Evolutionary conservation across 805 yeast species (phyloP).

Genomic region (Cyberlindnera mississippiensis): DNA sequence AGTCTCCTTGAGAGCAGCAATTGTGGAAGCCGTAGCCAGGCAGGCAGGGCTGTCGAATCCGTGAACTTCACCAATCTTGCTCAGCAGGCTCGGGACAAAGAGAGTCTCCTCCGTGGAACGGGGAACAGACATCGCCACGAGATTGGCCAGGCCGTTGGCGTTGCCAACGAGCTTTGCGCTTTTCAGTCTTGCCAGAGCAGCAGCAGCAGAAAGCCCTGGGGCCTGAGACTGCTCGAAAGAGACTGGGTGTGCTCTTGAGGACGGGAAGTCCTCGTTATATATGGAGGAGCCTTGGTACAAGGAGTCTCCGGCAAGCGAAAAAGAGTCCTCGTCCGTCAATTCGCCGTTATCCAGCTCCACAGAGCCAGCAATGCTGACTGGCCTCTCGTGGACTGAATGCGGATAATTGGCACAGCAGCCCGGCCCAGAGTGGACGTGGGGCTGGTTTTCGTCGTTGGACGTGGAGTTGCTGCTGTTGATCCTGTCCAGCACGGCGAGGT

Average conservation of each 20-base stretch:
- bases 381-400: slow-evolving; percentile 52
- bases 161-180: slow-evolving; percentile 25
- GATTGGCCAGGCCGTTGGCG: slow-evolving; percentile 37
- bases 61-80: slow-evolving; percentile 63
- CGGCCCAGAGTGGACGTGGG: slow-evolving; percentile 45
- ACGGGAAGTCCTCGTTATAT: slow-evolving; percentile 12
- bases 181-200: slow-evolving; percentile 56
- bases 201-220: slow-evolving; percentile 70
- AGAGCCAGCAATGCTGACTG: slow-evolving; percentile 64
- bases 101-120: slow-evolving; percentile 76
- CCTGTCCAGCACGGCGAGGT: slow-evolving; percentile 31
- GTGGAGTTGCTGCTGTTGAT: slow-evolving; percentile 6
- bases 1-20: slow-evolving; percentile 62
- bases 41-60: slow-evolving; percentile 72
- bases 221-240: slow-evolving; percentile 66
- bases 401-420: slow-evolving; percentile 55
- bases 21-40: slow-evolving; percentile 63
- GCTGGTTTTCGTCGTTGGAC: slow-evolving; percentile 7
- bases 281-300: slow-evolving; percentile 6
- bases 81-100: slow-evolving; percentile 67
- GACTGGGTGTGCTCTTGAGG: slow-evolving; percentile 14
- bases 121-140: slow-evolving; percentile 71
- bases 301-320: slow-evolving; percentile 20
- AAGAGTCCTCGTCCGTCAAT: slow-evolving; percentile 40
- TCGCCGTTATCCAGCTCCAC: slow-evolving; percentile 45